Evolutionary conservation across 345 rosid species (phyloP).

Genomic region (Brassica napus): DNA sequence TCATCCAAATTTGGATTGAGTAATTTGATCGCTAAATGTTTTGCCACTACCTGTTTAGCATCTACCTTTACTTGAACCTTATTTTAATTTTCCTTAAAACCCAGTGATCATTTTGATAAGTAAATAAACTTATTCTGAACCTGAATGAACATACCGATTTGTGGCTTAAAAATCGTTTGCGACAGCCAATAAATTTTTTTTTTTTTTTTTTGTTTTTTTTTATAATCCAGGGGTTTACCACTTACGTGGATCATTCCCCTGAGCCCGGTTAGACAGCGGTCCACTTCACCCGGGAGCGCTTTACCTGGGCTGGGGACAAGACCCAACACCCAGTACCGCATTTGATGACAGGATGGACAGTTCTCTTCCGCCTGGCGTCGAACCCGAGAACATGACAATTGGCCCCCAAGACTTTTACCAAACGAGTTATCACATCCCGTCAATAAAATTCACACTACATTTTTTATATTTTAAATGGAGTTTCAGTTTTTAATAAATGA

Average conservation of each 20-base stretch:
- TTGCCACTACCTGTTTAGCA: not conserved
- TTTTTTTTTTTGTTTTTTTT: too few species aligned
- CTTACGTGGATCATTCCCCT: too few species aligned
- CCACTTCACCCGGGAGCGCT: too few species aligned
- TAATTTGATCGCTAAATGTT: not conserved
- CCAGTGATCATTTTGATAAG: not conserved
- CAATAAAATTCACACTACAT: slow-evolving; percentile 11
- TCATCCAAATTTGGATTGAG: not conserved
- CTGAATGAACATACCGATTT: not conserved
- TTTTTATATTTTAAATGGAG: too few species aligned
- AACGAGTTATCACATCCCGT: slow-evolving; percentile 5
- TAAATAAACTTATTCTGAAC: not conserved
- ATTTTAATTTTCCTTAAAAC: not conserved
- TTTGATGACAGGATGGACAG: too few species aligned
- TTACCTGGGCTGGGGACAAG: too few species aligned
- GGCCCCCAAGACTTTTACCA: too few species aligned
- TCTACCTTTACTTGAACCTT: not conserved
- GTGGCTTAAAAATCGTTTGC: not conserved
- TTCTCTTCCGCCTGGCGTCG: too few species aligned
- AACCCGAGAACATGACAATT: too few species aligned
- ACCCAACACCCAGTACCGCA: too few species aligned
- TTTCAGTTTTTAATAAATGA: not conserved
- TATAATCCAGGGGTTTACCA: too few species aligned
- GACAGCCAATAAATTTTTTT: not conserved
- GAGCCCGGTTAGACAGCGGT: too few species aligned